Evolutionary conservation across 345 rosid genomes (phyloP).

Genomic region (Theobroma cacao): DNA sequence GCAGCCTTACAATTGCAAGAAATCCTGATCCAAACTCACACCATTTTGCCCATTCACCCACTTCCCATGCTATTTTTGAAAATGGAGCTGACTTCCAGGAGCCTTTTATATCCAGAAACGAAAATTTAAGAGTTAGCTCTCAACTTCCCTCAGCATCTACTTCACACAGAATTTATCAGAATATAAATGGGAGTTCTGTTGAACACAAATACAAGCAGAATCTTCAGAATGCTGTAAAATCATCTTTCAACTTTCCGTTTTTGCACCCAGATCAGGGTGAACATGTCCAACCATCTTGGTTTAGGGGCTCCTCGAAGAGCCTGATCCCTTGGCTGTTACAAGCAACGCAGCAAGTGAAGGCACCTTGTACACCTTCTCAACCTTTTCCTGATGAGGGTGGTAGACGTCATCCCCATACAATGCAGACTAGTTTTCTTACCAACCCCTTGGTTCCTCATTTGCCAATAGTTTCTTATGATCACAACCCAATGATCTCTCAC

Average conservation of each 20-base stretch:
- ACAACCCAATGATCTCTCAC: constrained; percentile 6
- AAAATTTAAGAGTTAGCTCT: constrained; percentile 28
- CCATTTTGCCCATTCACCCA: constrained; percentile 23
- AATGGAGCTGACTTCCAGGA: constrained; percentile 29
- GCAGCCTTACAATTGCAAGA: constrained; percentile 14
- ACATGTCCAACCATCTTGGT: constrained; percentile 27
- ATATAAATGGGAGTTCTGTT: constrained; percentile 22
- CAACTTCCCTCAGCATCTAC: constrained; percentile 18
- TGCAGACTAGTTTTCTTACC: constrained; percentile 19
- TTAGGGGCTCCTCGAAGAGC: constrained; percentile 31
- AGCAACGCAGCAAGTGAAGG: constrained; percentile 22
- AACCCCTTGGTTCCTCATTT: constrained; percentile 12
- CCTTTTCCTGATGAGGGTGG: constrained; percentile 19
- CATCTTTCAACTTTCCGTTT: constrained; percentile 42
- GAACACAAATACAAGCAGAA: constrained; percentile 26
- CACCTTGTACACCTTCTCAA: constrained; percentile 18
- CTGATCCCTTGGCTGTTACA: constrained; percentile 39
- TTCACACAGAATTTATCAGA: constrained; percentile 17
- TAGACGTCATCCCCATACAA: constrained; percentile 16
- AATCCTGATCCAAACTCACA: constrained; percentile 17
- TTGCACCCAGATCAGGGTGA: constrained; percentile 29
- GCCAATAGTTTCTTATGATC: constrained; percentile 15
- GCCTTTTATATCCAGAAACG: constrained; percentile 23
- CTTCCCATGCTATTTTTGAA: constrained; percentile 21
- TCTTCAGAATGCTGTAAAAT: constrained; percentile 25